A percentile compares a stretch with the other conserved stretches of the same genome.
Conservation (phyloP, 768 basidiomycete species). For the Lactarius indigo region DNA sequence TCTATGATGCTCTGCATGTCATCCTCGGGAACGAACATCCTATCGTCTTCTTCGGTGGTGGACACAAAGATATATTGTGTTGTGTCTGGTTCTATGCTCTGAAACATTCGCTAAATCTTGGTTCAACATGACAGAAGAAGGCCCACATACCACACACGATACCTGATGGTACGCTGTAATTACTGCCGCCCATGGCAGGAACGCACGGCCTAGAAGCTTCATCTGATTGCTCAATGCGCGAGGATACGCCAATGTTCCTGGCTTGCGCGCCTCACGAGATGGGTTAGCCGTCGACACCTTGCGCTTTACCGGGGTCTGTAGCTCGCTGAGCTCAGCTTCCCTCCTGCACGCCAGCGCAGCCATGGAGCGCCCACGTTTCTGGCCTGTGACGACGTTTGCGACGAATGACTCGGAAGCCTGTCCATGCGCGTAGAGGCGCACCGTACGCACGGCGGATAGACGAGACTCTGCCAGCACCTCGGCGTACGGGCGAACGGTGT, state of each 20-base stretch:
- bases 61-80: background rate
- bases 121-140: background rate
- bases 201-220: background rate
- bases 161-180: background rate
- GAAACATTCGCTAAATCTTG: background rate
- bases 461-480: background rate
- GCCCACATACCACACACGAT: background rate
- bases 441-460: background rate
- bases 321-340: background rate
- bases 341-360: background rate
- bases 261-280: background rate
- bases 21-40: constrained; percentile 2
- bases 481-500: background rate
- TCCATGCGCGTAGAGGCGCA: background rate
- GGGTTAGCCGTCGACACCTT: background rate
- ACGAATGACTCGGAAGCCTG: background rate
- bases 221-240: background rate
- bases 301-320: background rate
- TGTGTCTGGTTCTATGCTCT: background rate
- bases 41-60: background rate
- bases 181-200: background rate
- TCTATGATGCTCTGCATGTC: background rate
- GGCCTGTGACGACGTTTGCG: background rate
- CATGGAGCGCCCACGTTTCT: background rate
- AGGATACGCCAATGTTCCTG: background rate